Evolutionary conservation across 176 grass and related monocot genomes (phyloP).

Genomic region (Tuctoria greenei): DNA sequence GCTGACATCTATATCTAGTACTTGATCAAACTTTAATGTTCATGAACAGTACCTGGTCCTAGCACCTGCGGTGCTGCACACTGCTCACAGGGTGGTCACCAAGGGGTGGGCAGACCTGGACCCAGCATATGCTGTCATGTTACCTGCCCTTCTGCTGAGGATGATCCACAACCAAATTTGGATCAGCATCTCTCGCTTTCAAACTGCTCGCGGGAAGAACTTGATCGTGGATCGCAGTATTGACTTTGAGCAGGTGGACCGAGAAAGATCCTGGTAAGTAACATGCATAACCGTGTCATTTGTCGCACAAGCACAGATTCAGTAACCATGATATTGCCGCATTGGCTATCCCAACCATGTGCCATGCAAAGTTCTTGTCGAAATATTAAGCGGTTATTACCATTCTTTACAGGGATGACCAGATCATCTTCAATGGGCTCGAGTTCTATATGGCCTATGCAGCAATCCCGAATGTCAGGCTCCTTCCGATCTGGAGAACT

Average conservation of each 20-base stretch:
- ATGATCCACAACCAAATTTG: slow-evolving; percentile 88
- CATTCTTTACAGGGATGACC: slow-evolving; percentile 70
- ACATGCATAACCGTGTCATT: not conserved
- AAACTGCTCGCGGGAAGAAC: slow-evolving; percentile 73
- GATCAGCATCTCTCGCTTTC: slow-evolving; percentile 76
- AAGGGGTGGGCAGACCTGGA: slow-evolving; percentile 54
- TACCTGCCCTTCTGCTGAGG: slow-evolving; percentile 62
- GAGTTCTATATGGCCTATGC: slow-evolving; percentile 53
- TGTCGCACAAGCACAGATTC: not conserved
- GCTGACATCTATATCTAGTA: not conserved
- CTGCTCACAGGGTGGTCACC: slow-evolving; percentile 41
- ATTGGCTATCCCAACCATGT: not conserved
- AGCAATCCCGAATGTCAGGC: slow-evolving; percentile 13
- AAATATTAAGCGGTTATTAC: not conserved
- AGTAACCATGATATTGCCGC: not conserved
- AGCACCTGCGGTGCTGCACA: slow-evolving; percentile 57
- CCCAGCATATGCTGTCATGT: slow-evolving; percentile 35
- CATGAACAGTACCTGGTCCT: slow-evolving; percentile 70
- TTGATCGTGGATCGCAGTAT: slow-evolving; percentile 76
- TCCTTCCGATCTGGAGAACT: slow-evolving; percentile 64
- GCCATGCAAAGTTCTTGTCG: not conserved
- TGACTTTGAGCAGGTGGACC: slow-evolving; percentile 88
- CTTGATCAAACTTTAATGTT: not conserved
- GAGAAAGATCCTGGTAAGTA: slow-evolving; percentile 77
- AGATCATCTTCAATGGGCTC: slow-evolving; percentile 81